Percentiles rank a stretch among this genome's conserved stretches.
These are phyloP conservation scores for Obelidium mucronatum DNA, from an alignment of 192 early-diverging fungal genomes.

Conservation along the genomic window DNA sequence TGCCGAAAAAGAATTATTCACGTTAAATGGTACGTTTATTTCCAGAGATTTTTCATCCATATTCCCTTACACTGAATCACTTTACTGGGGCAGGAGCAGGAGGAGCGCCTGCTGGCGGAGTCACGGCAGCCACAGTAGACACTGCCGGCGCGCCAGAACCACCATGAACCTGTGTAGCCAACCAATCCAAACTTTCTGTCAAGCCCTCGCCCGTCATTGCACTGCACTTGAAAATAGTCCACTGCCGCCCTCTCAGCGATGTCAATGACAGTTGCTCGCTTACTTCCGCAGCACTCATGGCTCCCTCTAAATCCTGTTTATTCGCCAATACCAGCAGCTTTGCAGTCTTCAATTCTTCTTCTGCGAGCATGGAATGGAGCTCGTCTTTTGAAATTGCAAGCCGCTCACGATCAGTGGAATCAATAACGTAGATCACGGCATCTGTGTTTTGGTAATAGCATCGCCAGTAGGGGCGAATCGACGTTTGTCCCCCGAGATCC, in stretches of 20 bases:
- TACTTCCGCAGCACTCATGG: conserved; percentile 89
- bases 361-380: conserved; percentile 90
- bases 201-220: conserved; percentile 95
- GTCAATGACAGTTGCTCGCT: conserved; percentile 85
- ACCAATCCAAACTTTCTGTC: conserved; percentile 93
- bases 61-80: too few relatives aligned
- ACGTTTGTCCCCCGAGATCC: conserved; percentile 94
- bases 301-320: conserved; percentile 97
- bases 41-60: too few relatives aligned
- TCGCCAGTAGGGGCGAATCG: conserved; percentile 95
- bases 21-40: too few relatives aligned
- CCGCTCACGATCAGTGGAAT: conserved; percentile 90
- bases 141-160: background rate
- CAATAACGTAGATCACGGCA: conserved; percentile 97
- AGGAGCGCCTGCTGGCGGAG: background rate
- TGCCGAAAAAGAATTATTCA: too few relatives aligned
- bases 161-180: conserved; percentile 56
- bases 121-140: background rate
- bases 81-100: conserved; percentile 5
- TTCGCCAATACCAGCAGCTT: conserved; percentile 95
- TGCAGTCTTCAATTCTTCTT: conserved; percentile 91
- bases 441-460: conserved; percentile 99
- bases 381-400: conserved; percentile 89
- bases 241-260: conserved; percentile 86
- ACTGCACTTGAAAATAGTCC: conserved; percentile 93